phyloP scores from a whole-genome alignment of 78 protist genomes.

The Dictyostelium intermedium region DNA sequence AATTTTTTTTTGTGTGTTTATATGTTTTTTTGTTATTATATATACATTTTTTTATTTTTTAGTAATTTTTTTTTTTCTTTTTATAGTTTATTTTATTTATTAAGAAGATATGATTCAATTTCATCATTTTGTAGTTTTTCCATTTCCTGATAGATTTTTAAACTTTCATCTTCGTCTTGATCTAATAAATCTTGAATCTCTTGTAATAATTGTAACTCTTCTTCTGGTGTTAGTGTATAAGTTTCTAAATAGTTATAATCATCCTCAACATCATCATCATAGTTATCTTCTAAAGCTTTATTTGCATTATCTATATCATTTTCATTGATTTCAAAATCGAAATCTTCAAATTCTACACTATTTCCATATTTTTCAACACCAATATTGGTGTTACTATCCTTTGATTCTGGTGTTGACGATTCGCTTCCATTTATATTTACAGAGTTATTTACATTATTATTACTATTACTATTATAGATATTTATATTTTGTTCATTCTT shows the following conservation, averaged over 20 bases:
- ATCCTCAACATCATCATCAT: background rate
- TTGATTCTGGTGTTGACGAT: background rate
- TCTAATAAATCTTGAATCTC: background rate
- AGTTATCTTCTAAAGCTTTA: background rate
- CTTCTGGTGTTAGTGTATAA: background rate
- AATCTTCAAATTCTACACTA: constrained; percentile 6
- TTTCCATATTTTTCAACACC: background rate
- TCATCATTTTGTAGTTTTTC: background rate
- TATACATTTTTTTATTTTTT: background rate
- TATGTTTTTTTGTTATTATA: background rate
- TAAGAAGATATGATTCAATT: background rate
- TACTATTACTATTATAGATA: background rate
- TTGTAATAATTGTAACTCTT: background rate
- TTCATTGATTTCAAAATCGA: constrained; percentile 5
- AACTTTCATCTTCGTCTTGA: background rate
- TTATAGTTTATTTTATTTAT: background rate
- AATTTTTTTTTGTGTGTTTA: background rate
- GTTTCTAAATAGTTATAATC: background rate
- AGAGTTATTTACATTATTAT: background rate
- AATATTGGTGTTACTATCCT: background rate
- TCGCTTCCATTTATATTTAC: background rate
- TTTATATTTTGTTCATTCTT: background rate
- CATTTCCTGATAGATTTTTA: background rate
- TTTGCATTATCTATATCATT: background rate
- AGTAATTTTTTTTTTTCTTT: background rate